Evolutionary conservation across 306 rosid species (phyloP).

Genomic region (Boehmeria nivea): DNA sequence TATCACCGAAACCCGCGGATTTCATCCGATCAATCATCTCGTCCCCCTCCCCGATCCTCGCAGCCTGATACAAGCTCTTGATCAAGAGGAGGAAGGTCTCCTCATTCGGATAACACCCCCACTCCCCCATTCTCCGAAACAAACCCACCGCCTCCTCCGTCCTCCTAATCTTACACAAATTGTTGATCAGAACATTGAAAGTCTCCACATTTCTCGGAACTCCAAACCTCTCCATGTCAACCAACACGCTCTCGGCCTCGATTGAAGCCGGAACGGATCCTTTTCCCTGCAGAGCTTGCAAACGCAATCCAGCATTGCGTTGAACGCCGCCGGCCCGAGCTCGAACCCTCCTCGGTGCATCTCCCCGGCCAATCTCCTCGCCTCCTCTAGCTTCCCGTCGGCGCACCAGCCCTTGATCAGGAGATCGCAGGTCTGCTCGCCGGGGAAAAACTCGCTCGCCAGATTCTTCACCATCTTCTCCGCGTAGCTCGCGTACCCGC

Average conservation of each 20-base stretch:
- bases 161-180: slow-evolving; percentile 74
- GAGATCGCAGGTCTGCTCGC: slow-evolving; percentile 49
- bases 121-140: slow-evolving; percentile 56
- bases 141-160: slow-evolving; percentile 51
- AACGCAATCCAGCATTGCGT: slow-evolving; percentile 67
- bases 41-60: slow-evolving; percentile 75
- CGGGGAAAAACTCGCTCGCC: slow-evolving; percentile 66
- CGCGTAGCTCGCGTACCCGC: slow-evolving; percentile 58
- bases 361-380: slow-evolving; percentile 64
- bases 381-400: slow-evolving; percentile 62
- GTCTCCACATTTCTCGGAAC: slow-evolving; percentile 80
- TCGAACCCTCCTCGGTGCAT: slow-evolving; percentile 82
- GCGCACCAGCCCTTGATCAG: slow-evolving; percentile 66
- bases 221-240: slow-evolving; percentile 62
- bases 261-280: slow-evolving; percentile 59
- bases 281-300: slow-evolving; percentile 66
- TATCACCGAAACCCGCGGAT: slow-evolving; percentile 43
- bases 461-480: slow-evolving; percentile 69
- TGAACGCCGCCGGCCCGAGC: slow-evolving; percentile 54
- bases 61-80: slow-evolving; percentile 73
- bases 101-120: slow-evolving; percentile 44
- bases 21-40: slow-evolving; percentile 84
- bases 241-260: slow-evolving; percentile 55
- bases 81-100: slow-evolving; percentile 51
- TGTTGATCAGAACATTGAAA: slow-evolving; percentile 59